Conservation (phyloP, 148 eudicot genomes). For the Vaccinium corymbosum region DNA sequence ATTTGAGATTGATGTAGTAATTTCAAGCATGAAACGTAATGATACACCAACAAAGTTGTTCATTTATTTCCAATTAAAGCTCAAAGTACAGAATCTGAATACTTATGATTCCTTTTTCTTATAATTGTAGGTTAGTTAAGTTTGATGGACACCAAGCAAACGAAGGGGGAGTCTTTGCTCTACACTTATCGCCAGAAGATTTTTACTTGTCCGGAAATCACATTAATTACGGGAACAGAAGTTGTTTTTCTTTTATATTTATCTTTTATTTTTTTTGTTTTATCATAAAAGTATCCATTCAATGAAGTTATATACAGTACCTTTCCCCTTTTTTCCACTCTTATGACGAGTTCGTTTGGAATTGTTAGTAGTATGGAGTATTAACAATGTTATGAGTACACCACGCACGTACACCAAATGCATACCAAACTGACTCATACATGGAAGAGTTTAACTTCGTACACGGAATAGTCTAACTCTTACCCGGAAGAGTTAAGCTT, state of each 20-base stretch:
- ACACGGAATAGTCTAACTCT: no score
- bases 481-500: no score
- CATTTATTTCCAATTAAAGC: background rate
- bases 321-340: background rate
- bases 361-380: background rate
- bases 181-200: background rate
- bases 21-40: background rate
- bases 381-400: no score
- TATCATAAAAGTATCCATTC: no score
- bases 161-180: constrained; percentile 23
- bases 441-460: no score
- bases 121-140: constrained; percentile 40
- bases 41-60: background rate
- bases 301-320: background rate
- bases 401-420: no score
- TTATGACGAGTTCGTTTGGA: background rate
- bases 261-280: no score
- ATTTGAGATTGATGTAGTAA: no score
- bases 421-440: no score
- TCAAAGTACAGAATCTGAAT: background rate
- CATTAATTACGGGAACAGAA: no score
- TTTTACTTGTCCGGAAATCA: no score
- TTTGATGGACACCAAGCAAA: constrained; percentile 40
- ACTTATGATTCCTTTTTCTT: background rate
- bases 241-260: no score